A percentile compares a stretch with the other conserved stretches of the same genome.
These are phyloP conservation scores for Sporothrix curviconia DNA, from an alignment of 2,329 filamentous ascomycete genomes.

Conservation along the genomic window DNA sequence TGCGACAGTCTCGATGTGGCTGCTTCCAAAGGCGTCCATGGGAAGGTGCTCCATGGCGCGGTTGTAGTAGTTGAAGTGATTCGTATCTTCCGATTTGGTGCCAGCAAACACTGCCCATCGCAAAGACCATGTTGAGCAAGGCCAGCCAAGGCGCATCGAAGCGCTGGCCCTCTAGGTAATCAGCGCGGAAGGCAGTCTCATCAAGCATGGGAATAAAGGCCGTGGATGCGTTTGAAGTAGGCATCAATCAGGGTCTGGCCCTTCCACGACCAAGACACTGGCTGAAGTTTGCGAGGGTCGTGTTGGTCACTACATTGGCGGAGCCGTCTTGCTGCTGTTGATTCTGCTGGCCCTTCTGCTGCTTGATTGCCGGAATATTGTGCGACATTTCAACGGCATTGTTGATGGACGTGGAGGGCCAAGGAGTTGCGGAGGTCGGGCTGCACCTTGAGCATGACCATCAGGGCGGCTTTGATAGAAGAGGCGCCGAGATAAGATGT, in stretches of 20 bases:
- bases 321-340: background rate
- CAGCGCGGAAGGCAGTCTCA: slow-evolving; percentile 61
- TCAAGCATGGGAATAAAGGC: slow-evolving; percentile 69
- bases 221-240: slow-evolving; percentile 69
- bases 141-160: slow-evolving; percentile 65
- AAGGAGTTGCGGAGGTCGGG: slow-evolving; percentile 41
- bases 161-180: slow-evolving; percentile 55
- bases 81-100: slow-evolving; percentile 57
- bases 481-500: slow-evolving; percentile 65
- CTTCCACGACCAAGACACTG: slow-evolving; percentile 54
- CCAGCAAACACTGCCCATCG: slow-evolving; percentile 66
- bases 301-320: too few relatives aligned
- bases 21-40: slow-evolving; percentile 62
- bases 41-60: slow-evolving; percentile 60
- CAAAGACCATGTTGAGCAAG: slow-evolving; percentile 69
- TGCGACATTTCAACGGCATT: slow-evolving; percentile 41
- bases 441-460: slow-evolving; percentile 59
- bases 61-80: slow-evolving; percentile 64
- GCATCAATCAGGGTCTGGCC: slow-evolving; percentile 64
- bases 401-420: slow-evolving; percentile 38
- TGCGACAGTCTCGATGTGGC: slow-evolving; percentile 69
- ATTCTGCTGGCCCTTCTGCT: slow-evolving; percentile 33
- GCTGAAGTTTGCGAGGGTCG: slow-evolving; percentile 36
- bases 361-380: slow-evolving; percentile 38
- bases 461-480: slow-evolving; percentile 66